A percentile compares a stretch with the other conserved stretches of the same genome.
These are phyloP conservation scores for Chaetomiaceae sp. DNA, from an alignment of 2,329 filamentous ascomycete genomes.

Conservation along the genomic window DNA sequence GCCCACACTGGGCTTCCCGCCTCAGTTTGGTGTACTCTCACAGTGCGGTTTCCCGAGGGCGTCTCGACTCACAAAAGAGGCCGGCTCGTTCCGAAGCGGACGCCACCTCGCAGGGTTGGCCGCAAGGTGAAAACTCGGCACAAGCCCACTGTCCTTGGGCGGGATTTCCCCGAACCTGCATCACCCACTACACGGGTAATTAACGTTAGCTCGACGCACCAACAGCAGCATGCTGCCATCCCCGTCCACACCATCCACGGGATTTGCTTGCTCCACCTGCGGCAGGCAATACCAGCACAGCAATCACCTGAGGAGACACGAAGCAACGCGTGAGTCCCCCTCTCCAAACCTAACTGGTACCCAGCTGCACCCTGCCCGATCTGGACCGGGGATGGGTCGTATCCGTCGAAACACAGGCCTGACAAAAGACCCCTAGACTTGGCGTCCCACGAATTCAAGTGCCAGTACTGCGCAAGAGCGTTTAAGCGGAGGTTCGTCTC, in stretches of 20 bases:
- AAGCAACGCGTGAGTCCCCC: slow-evolving; percentile 8
- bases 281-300: slow-evolving; percentile 7
- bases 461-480: background rate
- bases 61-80: background rate
- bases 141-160: background rate
- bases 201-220: no score
- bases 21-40: background rate
- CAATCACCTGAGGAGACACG: slow-evolving; percentile 10
- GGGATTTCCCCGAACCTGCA: no score
- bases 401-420: no score
- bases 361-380: no score
- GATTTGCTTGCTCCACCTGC: slow-evolving; percentile 3
- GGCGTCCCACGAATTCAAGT: background rate
- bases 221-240: background rate
- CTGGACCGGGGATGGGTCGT: no score
- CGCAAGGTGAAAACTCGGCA: background rate
- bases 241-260: background rate
- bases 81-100: background rate
- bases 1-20: background rate
- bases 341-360: no score
- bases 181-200: no score
- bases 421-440: background rate
- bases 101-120: background rate
- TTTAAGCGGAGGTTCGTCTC: slow-evolving; percentile 7
- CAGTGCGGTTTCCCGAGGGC: background rate